Percentiles rank a stretch among this genome's conserved stretches.
Evolutionary conservation across 2,329 filamentous ascomycete genomes (phyloP).

Genomic region (Apiospora rasikravindrae): DNA sequence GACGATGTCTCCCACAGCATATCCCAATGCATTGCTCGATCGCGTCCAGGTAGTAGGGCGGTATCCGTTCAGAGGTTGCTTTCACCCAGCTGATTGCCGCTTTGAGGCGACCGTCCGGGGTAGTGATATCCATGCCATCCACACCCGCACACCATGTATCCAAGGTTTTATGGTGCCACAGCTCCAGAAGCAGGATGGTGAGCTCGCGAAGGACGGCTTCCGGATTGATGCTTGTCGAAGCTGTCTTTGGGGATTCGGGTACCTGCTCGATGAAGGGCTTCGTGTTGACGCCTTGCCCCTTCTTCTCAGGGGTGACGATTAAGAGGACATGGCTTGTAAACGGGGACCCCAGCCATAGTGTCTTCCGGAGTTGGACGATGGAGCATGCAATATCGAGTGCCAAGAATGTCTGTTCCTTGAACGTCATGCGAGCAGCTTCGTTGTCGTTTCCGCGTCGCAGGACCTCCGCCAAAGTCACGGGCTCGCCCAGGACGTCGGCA

Average conservation of each 20-base stretch:
- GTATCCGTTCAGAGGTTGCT: neutral
- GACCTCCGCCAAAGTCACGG: neutral
- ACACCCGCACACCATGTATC: neutral
- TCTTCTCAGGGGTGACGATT: neutral
- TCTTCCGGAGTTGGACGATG: neutral
- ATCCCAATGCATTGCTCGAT: neutral
- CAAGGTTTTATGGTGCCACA: neutral
- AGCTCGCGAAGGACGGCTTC: neutral
- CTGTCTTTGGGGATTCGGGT: neutral
- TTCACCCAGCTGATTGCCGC: neutral
- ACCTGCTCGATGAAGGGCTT: neutral
- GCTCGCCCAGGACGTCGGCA: neutral
- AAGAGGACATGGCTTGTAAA: neutral
- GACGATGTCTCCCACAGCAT: neutral
- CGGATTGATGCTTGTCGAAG: neutral
- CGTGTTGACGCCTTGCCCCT: neutral
- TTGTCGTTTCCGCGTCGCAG: neutral
- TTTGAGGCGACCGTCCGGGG: neutral
- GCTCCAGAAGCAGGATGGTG: neutral
- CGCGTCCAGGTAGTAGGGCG: neutral
- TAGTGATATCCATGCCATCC: neutral
- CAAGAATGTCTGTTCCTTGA: neutral
- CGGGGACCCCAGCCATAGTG: neutral
- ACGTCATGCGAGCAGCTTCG: neutral
- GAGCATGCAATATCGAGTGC: neutral